Base-by-base conservation (phyloP, 2,329 filamentous ascomycete genomes). In the Aureobasidium sp. region DNA sequence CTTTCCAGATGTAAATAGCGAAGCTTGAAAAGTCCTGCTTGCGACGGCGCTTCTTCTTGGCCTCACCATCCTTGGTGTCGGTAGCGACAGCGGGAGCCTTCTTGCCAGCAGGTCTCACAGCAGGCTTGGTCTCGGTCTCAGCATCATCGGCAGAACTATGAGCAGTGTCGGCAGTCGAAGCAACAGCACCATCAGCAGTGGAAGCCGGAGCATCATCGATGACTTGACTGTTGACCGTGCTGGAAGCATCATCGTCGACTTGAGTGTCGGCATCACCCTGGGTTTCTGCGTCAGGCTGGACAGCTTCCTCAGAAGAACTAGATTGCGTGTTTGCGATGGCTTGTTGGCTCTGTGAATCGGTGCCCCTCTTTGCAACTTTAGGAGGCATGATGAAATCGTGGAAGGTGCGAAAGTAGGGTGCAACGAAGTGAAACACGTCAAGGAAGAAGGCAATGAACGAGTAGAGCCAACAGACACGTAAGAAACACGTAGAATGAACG, bases 21-120 rank as follows among this genome's bases (percentile, higher is more conserved):
- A 54, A 64, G 50, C 27, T 47, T 16, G 58, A 20, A 23, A n/a
- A 23, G 7, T 61, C 58, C 1, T 6, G n/a, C 36, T 54, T 43
- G 60, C 31, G n/a, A 27, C 48, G 48, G 5, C n/a, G 51, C 40
- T 55, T 47, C 40, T 38, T 64, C 59, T 62, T 40, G 3, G 16
- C 45, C 3, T 53, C 50, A 31, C 9, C 18, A 27, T 31, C 23
- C 6, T 58, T 64, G 67, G 70, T 63, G 54, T 62, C 59, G 80
- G 48, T 61, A 85, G 90, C 69, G 94, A 87, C 71, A 98, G 78
- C 10, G 11, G 56, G n/a, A 18, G 20, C 10, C 13, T 40, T 40
- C 13, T 40, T 54, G 36, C 11, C 18, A n/a, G 42, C 47, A 50
- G 33, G 33, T n/a, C n/a, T n/a, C n/a, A n/a, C n/a, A n/a, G n/a